Percentiles rank a stretch among this genome's conserved stretches.
These are phyloP conservation scores for Nitzschia inconspicua DNA, from an alignment of 108 stramenopile genomes.

Conservation along the genomic window DNA sequence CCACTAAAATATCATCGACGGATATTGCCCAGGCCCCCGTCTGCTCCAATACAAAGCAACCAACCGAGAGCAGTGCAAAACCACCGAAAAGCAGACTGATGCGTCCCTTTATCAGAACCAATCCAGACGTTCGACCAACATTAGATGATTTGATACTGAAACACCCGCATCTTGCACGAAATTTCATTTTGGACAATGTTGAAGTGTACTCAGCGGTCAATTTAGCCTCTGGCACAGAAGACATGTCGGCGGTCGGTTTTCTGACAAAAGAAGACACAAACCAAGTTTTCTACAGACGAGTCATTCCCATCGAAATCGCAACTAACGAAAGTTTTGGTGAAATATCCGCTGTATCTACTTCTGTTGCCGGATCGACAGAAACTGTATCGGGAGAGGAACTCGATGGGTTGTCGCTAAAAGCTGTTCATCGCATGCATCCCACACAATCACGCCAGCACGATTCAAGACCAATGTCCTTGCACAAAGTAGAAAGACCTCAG, in stretches of 20 bases:
- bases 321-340: neutral
- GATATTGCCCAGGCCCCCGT: no score
- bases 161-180: no score
- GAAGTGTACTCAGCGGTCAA: neutral
- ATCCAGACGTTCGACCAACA: no score
- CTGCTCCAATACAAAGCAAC: neutral
- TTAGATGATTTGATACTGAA: no score
- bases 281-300: neutral
- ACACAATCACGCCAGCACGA: no score
- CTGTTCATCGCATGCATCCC: no score
- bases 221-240: slow-evolving; percentile 2
- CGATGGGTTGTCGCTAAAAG: no score
- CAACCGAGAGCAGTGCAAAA: neutral
- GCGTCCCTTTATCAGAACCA: neutral
- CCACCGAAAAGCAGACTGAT: no score
- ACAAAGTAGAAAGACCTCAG: no score
- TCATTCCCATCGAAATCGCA: neutral
- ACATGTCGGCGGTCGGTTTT: neutral
- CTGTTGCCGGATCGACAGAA: neutral
- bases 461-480: no score
- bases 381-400: no score
- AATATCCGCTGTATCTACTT: slow-evolving; percentile 6
- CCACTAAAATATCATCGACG: no score
- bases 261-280: slow-evolving; percentile 10
- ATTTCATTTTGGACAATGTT: neutral